Evolutionary conservation across 75 land plant species (phyloP).

Genomic region (Picea glauca): DNA sequence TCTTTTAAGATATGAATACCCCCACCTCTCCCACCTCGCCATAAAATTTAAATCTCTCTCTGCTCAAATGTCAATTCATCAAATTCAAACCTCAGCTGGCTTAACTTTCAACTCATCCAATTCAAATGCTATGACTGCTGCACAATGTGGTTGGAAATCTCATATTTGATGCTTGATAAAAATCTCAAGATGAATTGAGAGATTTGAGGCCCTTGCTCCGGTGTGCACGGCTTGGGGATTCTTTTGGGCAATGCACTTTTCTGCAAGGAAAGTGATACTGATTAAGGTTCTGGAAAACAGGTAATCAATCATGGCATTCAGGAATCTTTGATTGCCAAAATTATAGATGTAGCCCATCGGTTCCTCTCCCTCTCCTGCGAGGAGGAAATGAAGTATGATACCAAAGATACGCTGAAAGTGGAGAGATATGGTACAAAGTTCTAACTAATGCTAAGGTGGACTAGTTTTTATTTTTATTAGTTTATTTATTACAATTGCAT

Average conservation of each 20-base stretch:
- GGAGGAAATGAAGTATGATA: constrained; percentile 69
- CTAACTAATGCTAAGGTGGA: constrained; percentile 32
- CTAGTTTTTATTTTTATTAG: constrained; percentile 15
- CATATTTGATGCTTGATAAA: no score
- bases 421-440: constrained; percentile 74
- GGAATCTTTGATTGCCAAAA: constrained; percentile 22
- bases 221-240: constrained; percentile 72
- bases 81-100: no score
- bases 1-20: no score
- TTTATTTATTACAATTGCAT: constrained; percentile 42
- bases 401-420: constrained; percentile 57
- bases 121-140: no score
- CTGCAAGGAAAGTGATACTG: no score
- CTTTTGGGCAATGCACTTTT: constrained; percentile 48
- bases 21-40: no score
- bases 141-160: no score
- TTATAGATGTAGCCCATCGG: constrained; percentile 37
- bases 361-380: constrained; percentile 69
- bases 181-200: no score
- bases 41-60: no score
- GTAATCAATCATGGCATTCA: constrained; percentile 70
- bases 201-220: constrained; percentile 26
- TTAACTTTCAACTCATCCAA: no score
- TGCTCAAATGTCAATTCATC: no score
- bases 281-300: constrained; percentile 14